These are phyloP conservation scores for Annulohypoxylon stygium DNA, from an alignment of 495 filamentous ascomycete species.

Conservation along the genomic window DNA sequence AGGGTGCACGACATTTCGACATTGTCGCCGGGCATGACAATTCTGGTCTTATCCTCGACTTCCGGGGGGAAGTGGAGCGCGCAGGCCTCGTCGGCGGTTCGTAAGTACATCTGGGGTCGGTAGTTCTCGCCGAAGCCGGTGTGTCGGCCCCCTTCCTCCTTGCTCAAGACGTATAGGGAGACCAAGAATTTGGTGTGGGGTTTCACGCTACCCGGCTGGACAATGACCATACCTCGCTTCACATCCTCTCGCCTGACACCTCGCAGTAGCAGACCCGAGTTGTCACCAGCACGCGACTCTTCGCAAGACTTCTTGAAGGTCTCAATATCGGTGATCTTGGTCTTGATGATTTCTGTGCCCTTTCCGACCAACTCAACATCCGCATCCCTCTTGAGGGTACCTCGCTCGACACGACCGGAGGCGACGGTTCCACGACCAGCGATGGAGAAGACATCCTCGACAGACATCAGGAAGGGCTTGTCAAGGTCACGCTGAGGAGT, in stretches of 20 bases:
- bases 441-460: slow-evolving; percentile 99
- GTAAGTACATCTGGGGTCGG: slow-evolving; percentile 93
- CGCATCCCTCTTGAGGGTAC: slow-evolving; percentile 87
- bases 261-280: slow-evolving; percentile 96
- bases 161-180: slow-evolving; percentile 95
- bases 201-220: slow-evolving; percentile 79
- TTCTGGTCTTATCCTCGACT: slow-evolving; percentile 73
- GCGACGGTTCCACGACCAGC: slow-evolving; percentile 96
- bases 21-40: slow-evolving; percentile 98
- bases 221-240: slow-evolving; percentile 91
- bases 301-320: slow-evolving; percentile 99
- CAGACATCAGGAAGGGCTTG: slow-evolving; percentile 98
- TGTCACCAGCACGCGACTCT: slow-evolving; percentile 93
- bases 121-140: slow-evolving; percentile 95
- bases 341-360: slow-evolving; percentile 82
- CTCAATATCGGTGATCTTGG: slow-evolving; percentile 99
- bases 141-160: slow-evolving; percentile 97
- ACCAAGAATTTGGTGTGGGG: slow-evolving; percentile 90
- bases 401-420: slow-evolving; percentile 97
- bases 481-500: slow-evolving; percentile 90
- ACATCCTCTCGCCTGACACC: slow-evolving; percentile 95
- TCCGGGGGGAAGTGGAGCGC: slow-evolving; percentile 86
- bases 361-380: slow-evolving; percentile 96
- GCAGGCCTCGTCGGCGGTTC: slow-evolving; percentile 92
- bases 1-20: slow-evolving; percentile 92